Base-by-base conservation (phyloP, 306 rosid genomes). In the Adenanthera pavonina region DNA sequence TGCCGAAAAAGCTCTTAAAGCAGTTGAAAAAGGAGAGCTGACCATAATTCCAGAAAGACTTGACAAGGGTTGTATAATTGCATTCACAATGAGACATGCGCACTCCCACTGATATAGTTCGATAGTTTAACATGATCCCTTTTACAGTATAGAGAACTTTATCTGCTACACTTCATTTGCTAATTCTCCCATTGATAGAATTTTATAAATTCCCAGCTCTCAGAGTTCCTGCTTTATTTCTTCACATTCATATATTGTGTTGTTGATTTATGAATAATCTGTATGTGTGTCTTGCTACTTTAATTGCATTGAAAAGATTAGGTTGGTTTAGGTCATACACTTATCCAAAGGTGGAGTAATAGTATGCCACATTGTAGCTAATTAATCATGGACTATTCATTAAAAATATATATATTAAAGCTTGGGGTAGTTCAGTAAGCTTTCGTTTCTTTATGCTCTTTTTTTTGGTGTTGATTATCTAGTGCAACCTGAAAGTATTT, bases 1-100 rank as follows among this genome's bases (percentile, higher is more conserved):
- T 81, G 98, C 98, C 20, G 92, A 90, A 81, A 95, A 89, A 85
- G 97, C 97, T 51, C 94, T 92, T 81, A 88, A 84, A 82, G 97
- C 92, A 35, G 94, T 92, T 81, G 92, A 91, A 85, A 88, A 87
- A 46, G 92, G 97, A 88, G 97, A 92, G 46, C 66, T 95, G 77
- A 95, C 89, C 76, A 91, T 95, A 79, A 82, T 95, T 65, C 98
- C 98, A 0, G 98, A 95, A 82, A 91, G 98, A 87, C 92, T 95
- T 89, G 94, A 95, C 75, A 95, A 92, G 97, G 97, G 92, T 74
- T 52, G 85, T 76, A 51, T 20, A 70, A 3, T 43, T 36, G 7
- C 34, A 53, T 67, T 73, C 69, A 7, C 67, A 17, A 11, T 59
- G 17, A 33, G 73, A 30, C 16, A 49, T 30, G 17, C 54, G 61